Evolutionary conservation across 2,329 filamentous ascomycete genomes (phyloP).

Genomic region (Torrubiella hemipterigena): DNA sequence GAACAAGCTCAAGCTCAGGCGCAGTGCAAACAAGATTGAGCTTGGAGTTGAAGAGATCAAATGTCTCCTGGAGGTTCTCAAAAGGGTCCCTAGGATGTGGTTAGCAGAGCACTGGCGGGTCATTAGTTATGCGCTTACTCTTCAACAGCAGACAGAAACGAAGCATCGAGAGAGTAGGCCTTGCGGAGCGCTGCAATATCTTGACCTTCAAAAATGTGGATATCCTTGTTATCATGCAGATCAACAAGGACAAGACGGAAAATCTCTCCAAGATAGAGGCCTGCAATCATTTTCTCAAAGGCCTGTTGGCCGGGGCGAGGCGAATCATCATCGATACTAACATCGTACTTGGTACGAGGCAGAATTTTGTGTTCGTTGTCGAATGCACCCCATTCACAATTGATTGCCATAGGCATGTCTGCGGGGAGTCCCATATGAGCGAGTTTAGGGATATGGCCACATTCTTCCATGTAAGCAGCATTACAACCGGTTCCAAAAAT

Average conservation of each 20-base stretch:
- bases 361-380: conserved; percentile 88
- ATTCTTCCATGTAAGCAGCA: conserved; percentile 94
- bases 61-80: conserved; percentile 86
- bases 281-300: conserved; percentile 97
- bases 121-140: conserved; percentile 42
- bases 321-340: conserved; percentile 80
- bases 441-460: conserved; percentile 84
- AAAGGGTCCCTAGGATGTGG: conserved; percentile 59
- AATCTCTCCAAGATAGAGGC: conserved; percentile 87
- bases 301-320: conserved; percentile 88
- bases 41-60: conserved; percentile 67
- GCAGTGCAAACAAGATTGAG: conserved; percentile 59
- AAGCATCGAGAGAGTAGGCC: conserved; percentile 82
- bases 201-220: conserved; percentile 72
- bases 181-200: conserved; percentile 71
- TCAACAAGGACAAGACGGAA: conserved; percentile 82
- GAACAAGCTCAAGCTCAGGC: conserved; percentile 78
- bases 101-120: conserved; percentile 6
- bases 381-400: conserved; percentile 96
- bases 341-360: conserved; percentile 74
- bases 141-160: conserved; percentile 86
- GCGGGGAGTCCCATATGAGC: conserved; percentile 80
- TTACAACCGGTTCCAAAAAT: conserved; percentile 99
- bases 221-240: conserved; percentile 64
- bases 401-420: conserved; percentile 82